Conservation (phyloP, 371 early-diverging fungal species). For the Mortierella sp. region DNA sequence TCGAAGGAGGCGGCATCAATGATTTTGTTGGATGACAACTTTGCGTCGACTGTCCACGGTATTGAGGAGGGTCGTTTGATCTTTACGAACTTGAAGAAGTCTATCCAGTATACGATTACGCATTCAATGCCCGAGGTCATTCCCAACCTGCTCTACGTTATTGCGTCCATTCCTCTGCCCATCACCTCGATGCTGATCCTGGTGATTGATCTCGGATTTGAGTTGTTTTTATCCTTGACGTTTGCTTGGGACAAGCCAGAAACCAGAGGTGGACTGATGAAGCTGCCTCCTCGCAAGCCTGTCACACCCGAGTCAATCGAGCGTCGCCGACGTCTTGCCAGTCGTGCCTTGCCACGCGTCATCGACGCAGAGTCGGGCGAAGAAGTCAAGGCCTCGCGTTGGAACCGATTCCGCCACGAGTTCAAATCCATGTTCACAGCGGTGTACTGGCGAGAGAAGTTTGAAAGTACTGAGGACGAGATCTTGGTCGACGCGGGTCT, state of each 20-base stretch:
- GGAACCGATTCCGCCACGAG: conserved; percentile 41
- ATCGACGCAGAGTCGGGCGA: conserved; percentile 65
- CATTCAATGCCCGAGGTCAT: conserved; percentile 91
- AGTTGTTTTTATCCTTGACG: conserved; percentile 85
- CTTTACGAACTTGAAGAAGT: conserved; percentile 95
- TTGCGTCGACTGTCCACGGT: conserved; percentile 88
- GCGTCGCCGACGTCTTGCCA: conserved; percentile 66
- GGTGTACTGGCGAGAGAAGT: conserved; percentile 71
- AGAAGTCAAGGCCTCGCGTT: conserved; percentile 53
- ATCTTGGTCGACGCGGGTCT: conserved; percentile 85
- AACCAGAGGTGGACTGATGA: conserved; percentile 82
- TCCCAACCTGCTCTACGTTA: conserved; percentile 84
- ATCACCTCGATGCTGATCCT: conserved; percentile 88
- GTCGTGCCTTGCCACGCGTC: conserved; percentile 60
- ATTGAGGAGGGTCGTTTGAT: conserved; percentile 96
- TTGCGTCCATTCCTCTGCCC: conserved; percentile 91
- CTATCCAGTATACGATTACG: conserved; percentile 90
- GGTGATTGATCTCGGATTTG: conserved; percentile 94
- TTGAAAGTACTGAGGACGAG: conserved; percentile 82
- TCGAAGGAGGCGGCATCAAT: conserved; percentile 98
- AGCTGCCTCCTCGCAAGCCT: conserved; percentile 88
- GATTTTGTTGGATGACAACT: conserved; percentile 96
- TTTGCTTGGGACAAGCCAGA: conserved; percentile 96
- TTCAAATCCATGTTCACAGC: conserved; percentile 62
- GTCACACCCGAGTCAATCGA: conserved; percentile 83